Base-by-base conservation (phyloP, 192 early-diverging fungal species). In the Mortierella alpina region DNA sequence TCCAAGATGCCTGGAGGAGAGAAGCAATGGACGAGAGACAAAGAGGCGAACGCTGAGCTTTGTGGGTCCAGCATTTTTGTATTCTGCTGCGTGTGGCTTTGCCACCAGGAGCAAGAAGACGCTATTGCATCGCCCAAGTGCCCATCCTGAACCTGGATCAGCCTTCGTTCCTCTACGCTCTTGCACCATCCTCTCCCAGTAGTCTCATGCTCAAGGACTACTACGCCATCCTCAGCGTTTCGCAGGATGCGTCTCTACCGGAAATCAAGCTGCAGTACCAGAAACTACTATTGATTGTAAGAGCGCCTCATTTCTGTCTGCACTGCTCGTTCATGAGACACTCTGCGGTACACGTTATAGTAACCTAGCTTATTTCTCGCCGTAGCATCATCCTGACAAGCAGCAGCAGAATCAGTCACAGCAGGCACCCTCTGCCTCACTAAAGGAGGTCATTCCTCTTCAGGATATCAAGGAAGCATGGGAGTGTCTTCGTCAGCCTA, bases 381-480 rank as follows among this genome's bases (percentile, higher is more conserved):
- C 52, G 39, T 67, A 89, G 88, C 78, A 86, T 63, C 90, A 91
- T 65, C 90, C 90, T 7, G 90, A 91, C 53, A 91, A 90, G 59
- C 76, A 82, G 58, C 78, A 62, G 20, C 68, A 63, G 40, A 46
- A 55, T 11, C 56, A 61, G 31, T 11, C 57, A 13, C 40, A 39
- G 45, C 63, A 59, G 15, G 0, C 39, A 22, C 13, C 46, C 15
- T 49, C 64, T 10, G 7, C 58, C 3, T 4, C 31, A 39, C 31
- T 49, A n/a, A 23, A 45, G 41, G 44, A 58, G 20, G 17, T 56
- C 10, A 71, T 71, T 14, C 70, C 69, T 12, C 55, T 80, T 13
- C 82, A 88, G 46, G 70, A 82, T 44, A 84, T 89, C 54, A 63
- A 83, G 45, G 68, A 86, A 57, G 90, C 90, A 17, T 91, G 90